phyloP scores from a whole-genome alignment of 345 rosid genomes.

The Eucalyptus decipiens region DNA sequence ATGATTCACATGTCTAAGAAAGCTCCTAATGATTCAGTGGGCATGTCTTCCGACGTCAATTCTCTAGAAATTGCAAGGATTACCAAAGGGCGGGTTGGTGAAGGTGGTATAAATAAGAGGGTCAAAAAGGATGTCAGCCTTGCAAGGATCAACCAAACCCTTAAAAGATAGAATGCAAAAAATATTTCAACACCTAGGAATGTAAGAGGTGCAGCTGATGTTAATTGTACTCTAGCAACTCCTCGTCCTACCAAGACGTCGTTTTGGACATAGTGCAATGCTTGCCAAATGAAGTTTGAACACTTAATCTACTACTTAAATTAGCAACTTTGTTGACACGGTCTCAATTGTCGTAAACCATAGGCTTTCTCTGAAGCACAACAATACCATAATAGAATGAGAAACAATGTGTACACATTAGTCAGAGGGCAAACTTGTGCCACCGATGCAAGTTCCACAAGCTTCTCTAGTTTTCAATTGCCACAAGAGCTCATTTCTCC shows the following conservation, averaged over 20 bases:
- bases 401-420: not conserved
- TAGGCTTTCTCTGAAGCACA: no score
- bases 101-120: not conserved
- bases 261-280: constrained; percentile 37
- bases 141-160: not conserved
- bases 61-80: no score
- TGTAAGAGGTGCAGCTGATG: not conserved
- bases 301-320: constrained; percentile 11
- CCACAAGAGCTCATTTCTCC: not conserved
- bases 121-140: not conserved
- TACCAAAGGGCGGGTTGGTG: no score
- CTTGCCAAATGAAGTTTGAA: constrained; percentile 24
- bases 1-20: no score
- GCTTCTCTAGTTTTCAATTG: not conserved
- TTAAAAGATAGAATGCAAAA: not conserved
- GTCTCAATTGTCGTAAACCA: no score
- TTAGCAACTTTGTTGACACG: not conserved
- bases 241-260: constrained; percentile 10
- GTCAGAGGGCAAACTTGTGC: not conserved
- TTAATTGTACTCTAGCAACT: not conserved
- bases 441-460: not conserved
- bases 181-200: not conserved
- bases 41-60: no score
- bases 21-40: no score
- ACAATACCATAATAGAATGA: not conserved